Conservation (phyloP, 75 land plant genomes). For the Ceratopteris richardii region DNA sequence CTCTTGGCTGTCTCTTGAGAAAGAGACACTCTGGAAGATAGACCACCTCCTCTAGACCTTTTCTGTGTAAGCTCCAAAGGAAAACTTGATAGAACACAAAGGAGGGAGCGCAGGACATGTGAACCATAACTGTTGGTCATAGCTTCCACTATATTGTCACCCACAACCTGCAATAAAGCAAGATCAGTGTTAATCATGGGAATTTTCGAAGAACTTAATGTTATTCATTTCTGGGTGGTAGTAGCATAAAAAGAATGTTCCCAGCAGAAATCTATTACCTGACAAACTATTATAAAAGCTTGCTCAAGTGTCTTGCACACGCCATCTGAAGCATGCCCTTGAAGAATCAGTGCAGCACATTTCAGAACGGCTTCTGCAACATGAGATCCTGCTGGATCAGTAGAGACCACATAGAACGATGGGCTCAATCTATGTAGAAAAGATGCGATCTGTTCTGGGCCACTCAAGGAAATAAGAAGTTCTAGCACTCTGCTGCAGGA, state of each 20-base stretch:
- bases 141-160: constrained; percentile 30
- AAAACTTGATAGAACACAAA: constrained; percentile 61
- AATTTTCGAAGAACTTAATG: background rate
- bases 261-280: constrained; percentile 52
- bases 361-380: constrained; percentile 76
- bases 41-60: constrained; percentile 15
- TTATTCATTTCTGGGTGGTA: too few relatives aligned
- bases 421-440: constrained; percentile 49
- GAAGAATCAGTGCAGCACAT: constrained; percentile 49
- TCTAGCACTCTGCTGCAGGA: constrained; percentile 69
- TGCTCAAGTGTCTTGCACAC: constrained; percentile 41
- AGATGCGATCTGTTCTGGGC: constrained; percentile 41
- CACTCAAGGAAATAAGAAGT: constrained; percentile 53
- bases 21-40: constrained; percentile 40
- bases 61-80: constrained; percentile 21
- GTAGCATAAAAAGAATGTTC: background rate
- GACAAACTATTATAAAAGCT: constrained; percentile 46
- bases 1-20: constrained; percentile 4
- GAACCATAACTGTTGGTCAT: constrained; percentile 81
- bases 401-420: constrained; percentile 46
- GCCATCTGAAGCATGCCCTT: constrained; percentile 22
- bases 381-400: constrained; percentile 80
- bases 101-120: constrained; percentile 82
- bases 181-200: background rate
- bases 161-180: constrained; percentile 34